Conservation (phyloP, 805 yeast genomes). For the Debaryomyces hansenii region DNA sequence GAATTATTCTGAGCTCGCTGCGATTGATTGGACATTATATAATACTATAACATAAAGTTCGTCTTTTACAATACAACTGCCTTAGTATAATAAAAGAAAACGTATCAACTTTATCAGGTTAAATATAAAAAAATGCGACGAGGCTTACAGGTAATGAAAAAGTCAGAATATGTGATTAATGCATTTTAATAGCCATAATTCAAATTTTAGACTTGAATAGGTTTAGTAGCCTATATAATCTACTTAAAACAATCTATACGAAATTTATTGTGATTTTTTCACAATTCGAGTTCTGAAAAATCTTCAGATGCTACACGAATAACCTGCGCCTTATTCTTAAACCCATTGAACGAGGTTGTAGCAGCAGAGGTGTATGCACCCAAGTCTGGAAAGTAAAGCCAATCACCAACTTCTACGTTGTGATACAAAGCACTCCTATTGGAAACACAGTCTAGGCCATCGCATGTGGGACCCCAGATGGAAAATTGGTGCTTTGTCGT, state of each 20-base stretch:
- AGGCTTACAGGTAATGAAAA: neutral
- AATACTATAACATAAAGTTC: neutral
- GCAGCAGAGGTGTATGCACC: conserved; percentile 96
- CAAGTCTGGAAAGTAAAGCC: conserved; percentile 79
- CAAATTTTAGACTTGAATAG: no score
- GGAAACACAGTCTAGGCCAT: conserved; percentile 86
- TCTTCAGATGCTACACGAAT: conserved; percentile 49
- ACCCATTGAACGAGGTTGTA: conserved; percentile 91
- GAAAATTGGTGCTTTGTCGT: conserved; percentile 47
- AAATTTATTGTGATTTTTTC: no score
- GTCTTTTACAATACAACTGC: neutral
- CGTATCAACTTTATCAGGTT: neutral
- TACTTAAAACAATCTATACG: neutral
- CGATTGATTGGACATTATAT: neutral
- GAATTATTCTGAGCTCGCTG: conserved; percentile 9
- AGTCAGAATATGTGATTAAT: neutral
- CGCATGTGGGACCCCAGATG: conserved; percentile 99
- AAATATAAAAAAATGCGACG: no score
- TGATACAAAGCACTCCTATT: conserved; percentile 51
- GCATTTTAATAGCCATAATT: neutral
- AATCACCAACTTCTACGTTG: conserved; percentile 79
- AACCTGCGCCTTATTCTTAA: conserved; percentile 59
- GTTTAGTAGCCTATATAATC: neutral
- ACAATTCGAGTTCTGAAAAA: conserved; percentile 1
- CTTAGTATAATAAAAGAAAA: neutral